A percentile compares a stretch with the other conserved stretches of the same genome.
Conservation (phyloP, 2,329 filamentous ascomycete species). For the Nemania sp. region DNA sequence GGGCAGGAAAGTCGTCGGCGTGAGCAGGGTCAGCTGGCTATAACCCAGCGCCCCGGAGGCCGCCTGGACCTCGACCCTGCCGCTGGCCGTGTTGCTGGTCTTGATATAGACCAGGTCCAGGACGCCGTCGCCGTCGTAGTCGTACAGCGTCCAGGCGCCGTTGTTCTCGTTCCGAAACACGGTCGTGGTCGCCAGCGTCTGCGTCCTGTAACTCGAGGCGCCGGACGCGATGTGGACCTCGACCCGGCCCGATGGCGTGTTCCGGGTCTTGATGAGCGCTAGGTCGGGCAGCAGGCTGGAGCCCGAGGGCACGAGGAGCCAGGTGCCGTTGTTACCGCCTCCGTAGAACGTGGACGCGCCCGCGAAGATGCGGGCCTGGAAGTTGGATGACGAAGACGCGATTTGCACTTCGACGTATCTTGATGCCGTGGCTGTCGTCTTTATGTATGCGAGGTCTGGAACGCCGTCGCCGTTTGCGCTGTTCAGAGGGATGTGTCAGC, state of each 20-base stretch:
- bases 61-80: constrained; percentile 10
- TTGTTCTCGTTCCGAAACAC: constrained; percentile 15
- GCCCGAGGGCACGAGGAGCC: constrained; percentile 16
- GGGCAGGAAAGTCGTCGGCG: constrained; percentile 5
- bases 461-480: constrained; percentile 5
- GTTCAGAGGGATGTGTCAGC: background rate
- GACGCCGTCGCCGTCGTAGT: constrained; percentile 15
- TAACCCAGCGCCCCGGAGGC: constrained; percentile 16
- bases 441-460: constrained; percentile 19
- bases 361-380: constrained; percentile 18
- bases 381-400: constrained; percentile 15
- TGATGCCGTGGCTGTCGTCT: constrained; percentile 9
- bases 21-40: constrained; percentile 4
- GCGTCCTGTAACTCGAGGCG: constrained; percentile 9
- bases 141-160: constrained; percentile 18
- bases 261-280: constrained; percentile 20
- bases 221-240: constrained; percentile 21
- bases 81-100: constrained; percentile 6
- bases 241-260: constrained; percentile 14
- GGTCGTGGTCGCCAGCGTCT: background rate
- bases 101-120: constrained; percentile 22
- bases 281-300: constrained; percentile 14
- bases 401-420: constrained; percentile 21
- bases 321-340: constrained; percentile 12
- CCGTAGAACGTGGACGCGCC: constrained; percentile 8